phyloP scores from a whole-genome alignment of 2,329 filamentous ascomycete genomes.

The Phoma sp. region DNA sequence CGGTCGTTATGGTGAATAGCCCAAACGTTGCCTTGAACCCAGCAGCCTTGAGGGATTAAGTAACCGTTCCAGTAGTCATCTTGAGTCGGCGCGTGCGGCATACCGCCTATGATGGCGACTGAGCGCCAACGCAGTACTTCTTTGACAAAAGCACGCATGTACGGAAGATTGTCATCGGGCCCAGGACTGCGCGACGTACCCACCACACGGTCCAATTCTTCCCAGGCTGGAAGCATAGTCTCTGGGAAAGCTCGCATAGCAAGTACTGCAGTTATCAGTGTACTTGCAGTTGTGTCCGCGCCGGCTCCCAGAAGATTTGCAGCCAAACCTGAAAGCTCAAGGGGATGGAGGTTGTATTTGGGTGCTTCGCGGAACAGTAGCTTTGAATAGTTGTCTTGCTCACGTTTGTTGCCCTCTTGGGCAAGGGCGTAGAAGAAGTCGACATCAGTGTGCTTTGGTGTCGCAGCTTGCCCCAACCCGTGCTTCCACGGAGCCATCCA shows the following conservation, averaged over 20 bases:
- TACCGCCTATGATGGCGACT: conserved; percentile 45
- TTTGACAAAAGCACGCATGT: conserved; percentile 50
- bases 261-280: conserved; percentile 43
- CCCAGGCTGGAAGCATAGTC: conserved; percentile 37
- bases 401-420: conserved; percentile 37
- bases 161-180: conserved; percentile 44
- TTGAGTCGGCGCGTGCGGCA: conserved; percentile 44
- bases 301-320: conserved; percentile 45
- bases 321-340: conserved; percentile 42
- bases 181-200: conserved; percentile 43
- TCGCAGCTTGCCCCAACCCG: conserved; percentile 36
- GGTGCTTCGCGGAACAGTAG: conserved; percentile 51
- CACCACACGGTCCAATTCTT: conserved; percentile 43
- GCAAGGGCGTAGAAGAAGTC: conserved; percentile 47
- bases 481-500: conserved; percentile 45
- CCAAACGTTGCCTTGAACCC: conserved; percentile 51
- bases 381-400: conserved; percentile 45
- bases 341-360: conserved; percentile 35
- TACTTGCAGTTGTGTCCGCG: conserved; percentile 44
- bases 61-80: conserved; percentile 49
- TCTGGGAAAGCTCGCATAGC: conserved; percentile 46
- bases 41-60: conserved; percentile 49
- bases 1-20: conserved; percentile 50
- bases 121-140: conserved; percentile 46
- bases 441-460: conserved; percentile 33